These are phyloP conservation scores for Chenopodium berlandieri DNA, from an alignment of 148 eudicot species.

Conservation along the genomic window DNA sequence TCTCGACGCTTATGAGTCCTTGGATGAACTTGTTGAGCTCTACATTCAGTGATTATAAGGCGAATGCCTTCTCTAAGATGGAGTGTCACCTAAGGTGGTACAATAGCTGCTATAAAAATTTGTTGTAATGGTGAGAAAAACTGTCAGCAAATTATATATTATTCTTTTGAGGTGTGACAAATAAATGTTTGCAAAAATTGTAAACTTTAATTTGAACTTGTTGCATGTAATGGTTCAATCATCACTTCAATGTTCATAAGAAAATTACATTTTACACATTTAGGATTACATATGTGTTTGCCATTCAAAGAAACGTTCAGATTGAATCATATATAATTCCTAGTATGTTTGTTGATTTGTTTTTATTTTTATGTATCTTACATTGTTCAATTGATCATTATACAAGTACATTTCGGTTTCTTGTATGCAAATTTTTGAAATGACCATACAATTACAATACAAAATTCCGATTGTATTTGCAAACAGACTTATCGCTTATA, in stretches of 20 bases:
- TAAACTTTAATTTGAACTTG: background rate
- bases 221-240: background rate
- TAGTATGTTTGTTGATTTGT: background rate
- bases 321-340: background rate
- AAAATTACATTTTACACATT: background rate
- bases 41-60: constrained; percentile 36
- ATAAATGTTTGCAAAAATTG: background rate
- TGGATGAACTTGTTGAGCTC: constrained; percentile 69
- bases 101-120: too few relatives aligned
- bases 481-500: too few relatives aligned
- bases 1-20: constrained; percentile 43
- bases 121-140: background rate
- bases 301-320: background rate
- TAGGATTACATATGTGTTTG: background rate
- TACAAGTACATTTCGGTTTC: background rate
- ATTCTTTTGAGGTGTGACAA: background rate
- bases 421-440: background rate
- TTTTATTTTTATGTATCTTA: too few relatives aligned
- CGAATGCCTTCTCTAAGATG: background rate
- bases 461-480: background rate
- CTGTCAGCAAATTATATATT: background rate
- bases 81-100: background rate
- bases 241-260: background rate
- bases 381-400: background rate
- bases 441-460: background rate